Base-by-base conservation (phyloP, 169 alveolate species). In the Besnoitia besnoiti region DNA sequence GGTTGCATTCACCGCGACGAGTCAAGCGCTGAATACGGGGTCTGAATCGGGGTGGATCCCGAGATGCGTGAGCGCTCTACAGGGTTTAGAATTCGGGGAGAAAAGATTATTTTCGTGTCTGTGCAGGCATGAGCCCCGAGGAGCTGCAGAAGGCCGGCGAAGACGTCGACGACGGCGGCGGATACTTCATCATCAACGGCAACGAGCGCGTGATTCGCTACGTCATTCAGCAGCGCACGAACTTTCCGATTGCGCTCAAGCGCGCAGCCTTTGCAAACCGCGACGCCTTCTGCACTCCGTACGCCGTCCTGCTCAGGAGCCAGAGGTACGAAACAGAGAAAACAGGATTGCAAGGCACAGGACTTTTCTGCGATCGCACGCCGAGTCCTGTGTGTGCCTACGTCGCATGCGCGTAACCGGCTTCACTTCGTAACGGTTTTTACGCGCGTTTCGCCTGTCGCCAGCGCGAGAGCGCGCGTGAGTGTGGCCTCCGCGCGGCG, bases 111-210 rank as follows among this genome's bases (percentile, higher is more conserved):
- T 2, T 80, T n/a, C 27, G 19, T 8, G 44, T 44, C 44, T n/a
- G 0, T 30, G 19, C 44, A 95, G 98, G 98, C 27, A 91, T 98
- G 95, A 95, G 97, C 67, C 97, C 98, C 39, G 96, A 97, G 51
- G 99, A 98, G 94, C 94, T 99, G 96, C 97, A 97, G 46, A 93
- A 97, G 84, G 97, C 97, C 91, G 99, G 99, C 62, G 99, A 99
- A 94, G 99, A 99, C 94, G 96, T 97, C 85, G 98, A 98, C 94
- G 99, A 99, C 94, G 98, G 98, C 73, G 99, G 99, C 40, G 99
- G 99, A 21, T 98, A 98, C 95, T 99, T 99, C 94, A 98, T 99
- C 75, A 96, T 99, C 84, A 99, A 99, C 93, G 99, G 99, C 49
- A 97, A 98, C 94, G 99, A 99, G 95, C 97, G 98, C 94, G 96